Evolutionary conservation across 768 basidiomycete species (phyloP).

Genomic region (Holtermannia corniformis): DNA sequence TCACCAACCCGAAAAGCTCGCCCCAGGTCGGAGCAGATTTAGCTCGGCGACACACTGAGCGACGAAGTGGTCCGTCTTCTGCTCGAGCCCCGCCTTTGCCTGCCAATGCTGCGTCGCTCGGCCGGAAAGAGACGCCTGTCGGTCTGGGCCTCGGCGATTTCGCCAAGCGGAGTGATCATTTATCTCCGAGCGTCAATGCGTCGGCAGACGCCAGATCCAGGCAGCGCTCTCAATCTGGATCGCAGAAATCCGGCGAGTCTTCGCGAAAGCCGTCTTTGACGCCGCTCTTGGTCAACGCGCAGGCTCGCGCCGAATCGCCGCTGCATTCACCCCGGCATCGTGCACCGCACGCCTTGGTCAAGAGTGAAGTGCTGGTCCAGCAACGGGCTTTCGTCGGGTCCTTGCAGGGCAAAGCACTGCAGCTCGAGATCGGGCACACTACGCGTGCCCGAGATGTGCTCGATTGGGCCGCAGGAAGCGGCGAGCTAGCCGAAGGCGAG

Average conservation of each 20-base stretch:
- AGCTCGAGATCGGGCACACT: constrained; percentile 57
- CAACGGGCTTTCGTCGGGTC: constrained; percentile 12
- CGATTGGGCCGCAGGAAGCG: constrained; percentile 55
- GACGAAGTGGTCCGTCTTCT: not conserved
- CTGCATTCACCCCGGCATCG: not conserved
- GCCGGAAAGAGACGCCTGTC: not conserved
- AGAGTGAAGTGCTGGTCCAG: not conserved
- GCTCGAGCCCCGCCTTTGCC: not conserved
- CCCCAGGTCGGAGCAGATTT: not conserved
- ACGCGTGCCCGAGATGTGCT: constrained; percentile 70
- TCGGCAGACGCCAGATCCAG: not conserved
- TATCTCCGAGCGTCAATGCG: not conserved
- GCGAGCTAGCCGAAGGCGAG: constrained; percentile 50
- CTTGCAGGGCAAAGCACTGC: constrained; percentile 42
- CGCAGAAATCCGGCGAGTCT: not conserved
- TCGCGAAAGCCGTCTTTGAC: not conserved
- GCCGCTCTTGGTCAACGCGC: not conserved
- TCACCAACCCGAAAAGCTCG: too few species aligned
- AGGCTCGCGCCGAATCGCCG: not conserved
- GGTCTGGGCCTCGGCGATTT: not conserved
- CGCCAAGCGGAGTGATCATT: not conserved
- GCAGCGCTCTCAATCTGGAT: not conserved
- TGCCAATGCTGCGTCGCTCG: not conserved
- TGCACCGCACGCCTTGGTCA: not conserved
- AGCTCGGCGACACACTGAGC: not conserved